Base-by-base conservation (phyloP, 2,329 filamentous ascomycete species). In the Whalleya microplaca region DNA sequence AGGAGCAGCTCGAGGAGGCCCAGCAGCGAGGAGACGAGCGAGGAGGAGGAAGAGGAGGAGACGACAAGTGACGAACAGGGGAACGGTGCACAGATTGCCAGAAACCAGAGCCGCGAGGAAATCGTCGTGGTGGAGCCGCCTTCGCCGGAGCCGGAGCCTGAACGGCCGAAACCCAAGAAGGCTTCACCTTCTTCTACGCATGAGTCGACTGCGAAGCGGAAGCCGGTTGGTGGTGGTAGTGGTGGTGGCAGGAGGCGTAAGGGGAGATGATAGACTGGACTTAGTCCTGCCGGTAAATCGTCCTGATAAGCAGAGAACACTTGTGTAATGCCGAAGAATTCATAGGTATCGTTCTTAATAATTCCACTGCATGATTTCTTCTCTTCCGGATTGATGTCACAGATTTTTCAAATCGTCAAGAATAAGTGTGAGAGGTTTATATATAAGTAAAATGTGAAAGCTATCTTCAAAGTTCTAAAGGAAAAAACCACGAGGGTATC, bases 61-160 rank as follows among this genome's bases (percentile, higher is more conserved):
- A 71, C 21, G 63, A 71, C 57, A 64, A 70, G 67, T 44, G 69
- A 71, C 20, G 69, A 69, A 19, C 54, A 54, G 10, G 61, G 52
- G 32, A 59, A 53, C 20, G 51, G 58, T 32, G 61, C 37, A 14
- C 56, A 63, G 67, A 52, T 73, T 69, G 46, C 65, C 62, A 64
- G 63, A 21, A 63, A 59, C 41, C 59, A 69, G 20, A 69, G 71
- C 59, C 69, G 68, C n/a, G 73, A 74, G 47, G 72, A 74, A 41
- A 73, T 78, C 16, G 69, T 77, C 8, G 75, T 77, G 6, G 74
- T 77, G 55, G 72, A 72, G 44, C 64, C 69, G 16, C 65, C 51
- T 43, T 63, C 62, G 29, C 65, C 62, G 47, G 69, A 71, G 48
- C 66, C 68, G 21, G 69, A 71, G 44, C 65, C 57, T 45, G 62